Percentiles rank a stretch among this genome's conserved stretches.
These are phyloP conservation scores for Pyrenopolyporus hunteri DNA, from an alignment of 495 filamentous ascomycete species.

Conservation along the genomic window DNA sequence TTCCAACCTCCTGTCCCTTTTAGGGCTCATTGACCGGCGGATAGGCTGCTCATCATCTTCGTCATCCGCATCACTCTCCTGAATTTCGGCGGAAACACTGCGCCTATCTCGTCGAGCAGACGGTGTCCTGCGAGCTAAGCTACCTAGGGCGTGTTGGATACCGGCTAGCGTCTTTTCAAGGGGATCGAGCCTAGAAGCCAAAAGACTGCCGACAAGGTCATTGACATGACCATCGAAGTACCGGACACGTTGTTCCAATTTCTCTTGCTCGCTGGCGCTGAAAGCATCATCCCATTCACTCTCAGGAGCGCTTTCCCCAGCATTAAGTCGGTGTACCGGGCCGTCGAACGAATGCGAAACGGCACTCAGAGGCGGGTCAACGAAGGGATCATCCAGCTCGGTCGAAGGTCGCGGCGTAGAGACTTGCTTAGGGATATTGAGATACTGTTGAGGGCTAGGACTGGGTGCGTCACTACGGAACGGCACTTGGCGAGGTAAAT, in stretches of 20 bases:
- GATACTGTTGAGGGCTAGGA: constrained; percentile 70
- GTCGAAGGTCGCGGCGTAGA: constrained; percentile 45
- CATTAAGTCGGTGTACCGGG: constrained; percentile 69
- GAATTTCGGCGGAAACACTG: constrained; percentile 67
- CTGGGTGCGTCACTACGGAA: constrained; percentile 76
- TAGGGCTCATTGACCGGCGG: constrained; percentile 68
- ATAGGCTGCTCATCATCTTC: constrained; percentile 78
- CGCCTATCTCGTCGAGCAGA: constrained; percentile 56
- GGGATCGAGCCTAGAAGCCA: constrained; percentile 76
- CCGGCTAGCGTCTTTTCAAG: constrained; percentile 75
- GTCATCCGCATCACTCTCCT: constrained; percentile 91
- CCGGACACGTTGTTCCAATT: constrained; percentile 69
- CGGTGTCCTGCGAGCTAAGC: constrained; percentile 48
- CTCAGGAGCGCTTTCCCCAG: constrained; percentile 65
- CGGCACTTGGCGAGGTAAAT: constrained; percentile 60
- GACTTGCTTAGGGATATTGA: constrained; percentile 42
- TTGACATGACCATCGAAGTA: constrained; percentile 93
- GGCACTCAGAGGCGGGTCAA: constrained; percentile 48
- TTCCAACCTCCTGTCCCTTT: constrained; percentile 77
- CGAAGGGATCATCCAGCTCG: constrained; percentile 56
- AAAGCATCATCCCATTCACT: constrained; percentile 94
- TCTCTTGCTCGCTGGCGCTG: constrained; percentile 79
- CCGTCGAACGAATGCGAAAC: constrained; percentile 53
- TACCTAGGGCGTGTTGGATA: constrained; percentile 72
- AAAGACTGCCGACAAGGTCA: constrained; percentile 76